Evolutionary conservation across 2,329 filamentous ascomycete species (phyloP), one percentile per base, ranked within the genome.

Genomic region (Colletotrichum higginsianum): DNA sequence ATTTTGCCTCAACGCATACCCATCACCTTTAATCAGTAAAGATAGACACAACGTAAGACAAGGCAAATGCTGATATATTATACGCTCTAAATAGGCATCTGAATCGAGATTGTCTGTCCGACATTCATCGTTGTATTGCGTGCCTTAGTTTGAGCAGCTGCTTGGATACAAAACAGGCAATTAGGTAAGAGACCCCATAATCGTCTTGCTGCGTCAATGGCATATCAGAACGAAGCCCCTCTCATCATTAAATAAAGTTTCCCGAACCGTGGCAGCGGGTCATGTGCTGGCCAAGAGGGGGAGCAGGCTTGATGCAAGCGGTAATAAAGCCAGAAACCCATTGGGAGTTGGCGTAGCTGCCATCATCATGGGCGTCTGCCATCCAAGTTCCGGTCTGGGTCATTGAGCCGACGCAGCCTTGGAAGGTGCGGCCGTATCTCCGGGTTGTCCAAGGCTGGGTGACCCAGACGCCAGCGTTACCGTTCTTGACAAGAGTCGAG

Each of bases 311-410:
- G 42, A 44, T 13, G 58, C 65, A 72, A 4, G 62, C 47, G 2
- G 53, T 60, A 6, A 72, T 68, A 1, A 30, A 46, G 7, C 69
- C 69, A 3, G 53, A 61, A 2, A 70, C 49, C 61, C 67, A 70
- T 26, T 30, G 42, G 3, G 63, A 23, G 1, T 55, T 61, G 5
- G 53, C 56, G 4, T 70, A 70, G 9, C 21, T 26, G 2, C 67
- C 61, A 30, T 60, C 55, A 40, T 65, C 55, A 46, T 66, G 50
- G 23, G 23, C 23, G 3, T 26, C 23, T 26, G 23, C 61, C 67
- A 50, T 26, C 23, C 26, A 70, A n/a, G 67, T 70, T 1, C 61
- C 67, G 4, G 18, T 61, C 56, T 66, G 21, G 11, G 11, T 15
- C n/a, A 66, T 26, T 13, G 67, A 66, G 8, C 67, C 67, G 3